Evolutionary conservation across 148 eudicot genomes (phyloP).

Genomic region (Spergularia marina): DNA sequence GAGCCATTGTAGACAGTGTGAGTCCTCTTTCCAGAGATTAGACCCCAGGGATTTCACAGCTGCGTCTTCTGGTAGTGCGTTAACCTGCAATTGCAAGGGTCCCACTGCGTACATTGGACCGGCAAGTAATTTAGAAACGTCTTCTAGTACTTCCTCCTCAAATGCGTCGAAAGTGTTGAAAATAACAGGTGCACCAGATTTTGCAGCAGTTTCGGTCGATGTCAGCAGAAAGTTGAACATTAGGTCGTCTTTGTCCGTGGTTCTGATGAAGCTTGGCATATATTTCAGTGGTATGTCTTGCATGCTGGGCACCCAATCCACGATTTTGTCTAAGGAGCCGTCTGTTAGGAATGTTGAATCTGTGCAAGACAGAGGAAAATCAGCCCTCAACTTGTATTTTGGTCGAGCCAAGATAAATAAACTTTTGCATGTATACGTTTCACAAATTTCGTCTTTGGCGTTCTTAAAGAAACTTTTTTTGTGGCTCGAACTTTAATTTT

Average conservation of each 20-base stretch:
- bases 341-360: conserved; percentile 23
- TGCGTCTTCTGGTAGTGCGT: background rate
- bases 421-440: too few species aligned
- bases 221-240: conserved; percentile 28
- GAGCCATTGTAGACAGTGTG: conserved; percentile 32
- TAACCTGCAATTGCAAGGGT: conserved; percentile 22
- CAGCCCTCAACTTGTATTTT: too few species aligned
- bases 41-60: conserved; percentile 21
- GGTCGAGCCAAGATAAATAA: too few species aligned
- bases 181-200: conserved; percentile 25
- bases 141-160: conserved; percentile 29
- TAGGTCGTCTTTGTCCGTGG: conserved; percentile 29
- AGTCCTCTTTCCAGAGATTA: conserved; percentile 38
- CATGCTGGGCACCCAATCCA: conserved; percentile 27
- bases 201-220: background rate
- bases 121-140: conserved; percentile 8
- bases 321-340: conserved; percentile 23
- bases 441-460: too few species aligned
- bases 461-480: too few species aligned
- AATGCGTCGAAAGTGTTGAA: conserved; percentile 31
- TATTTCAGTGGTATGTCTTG: conserved; percentile 30
- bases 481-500: too few species aligned
- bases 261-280: conserved; percentile 32
- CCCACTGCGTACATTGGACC: conserved; percentile 31
- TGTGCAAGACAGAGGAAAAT: background rate